phyloP scores from a whole-genome alignment of 345 rosid genomes.

The Dovyalis caffra region DNA sequence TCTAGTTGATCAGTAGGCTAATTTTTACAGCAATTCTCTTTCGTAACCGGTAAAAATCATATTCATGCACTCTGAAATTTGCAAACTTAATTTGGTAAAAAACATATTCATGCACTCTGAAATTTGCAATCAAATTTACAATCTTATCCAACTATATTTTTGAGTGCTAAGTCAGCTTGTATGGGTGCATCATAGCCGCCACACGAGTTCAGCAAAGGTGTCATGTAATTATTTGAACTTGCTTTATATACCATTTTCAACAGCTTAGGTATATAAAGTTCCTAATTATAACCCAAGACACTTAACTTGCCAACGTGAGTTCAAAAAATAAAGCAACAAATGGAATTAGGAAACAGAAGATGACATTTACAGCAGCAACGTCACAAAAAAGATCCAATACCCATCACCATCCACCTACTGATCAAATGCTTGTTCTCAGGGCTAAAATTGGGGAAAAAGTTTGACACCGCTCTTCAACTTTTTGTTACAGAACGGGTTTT shows the following conservation, averaged over 20 bases:
- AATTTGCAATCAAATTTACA: no score
- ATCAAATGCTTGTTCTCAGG: constrained; percentile 29
- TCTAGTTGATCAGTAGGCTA: no score
- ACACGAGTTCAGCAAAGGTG: no score
- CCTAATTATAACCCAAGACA: constrained; percentile 11
- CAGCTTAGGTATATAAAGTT: no score
- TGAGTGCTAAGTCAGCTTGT: not conserved
- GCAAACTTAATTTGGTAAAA: no score
- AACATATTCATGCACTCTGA: no score
- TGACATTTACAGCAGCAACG: constrained; percentile 45
- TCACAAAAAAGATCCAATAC: constrained; percentile 23
- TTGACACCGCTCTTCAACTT: constrained; percentile 20
- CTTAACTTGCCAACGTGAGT: constrained; percentile 18
- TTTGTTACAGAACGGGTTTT: constrained; percentile 44
- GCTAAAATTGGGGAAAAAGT: constrained; percentile 15
- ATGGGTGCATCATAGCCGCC: not conserved
- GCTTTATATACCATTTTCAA: no score
- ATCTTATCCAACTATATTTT: no score
- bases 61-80: no score
- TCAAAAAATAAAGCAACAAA: constrained; percentile 46
- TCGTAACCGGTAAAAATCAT: no score
- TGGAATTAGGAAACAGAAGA: constrained; percentile 30
- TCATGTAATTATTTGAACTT: no score
- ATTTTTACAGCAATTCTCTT: no score
- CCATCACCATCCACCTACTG: constrained; percentile 31